phyloP scores from a whole-genome alignment of 2,329 filamentous ascomycete genomes.

The Claviceps africana region DNA sequence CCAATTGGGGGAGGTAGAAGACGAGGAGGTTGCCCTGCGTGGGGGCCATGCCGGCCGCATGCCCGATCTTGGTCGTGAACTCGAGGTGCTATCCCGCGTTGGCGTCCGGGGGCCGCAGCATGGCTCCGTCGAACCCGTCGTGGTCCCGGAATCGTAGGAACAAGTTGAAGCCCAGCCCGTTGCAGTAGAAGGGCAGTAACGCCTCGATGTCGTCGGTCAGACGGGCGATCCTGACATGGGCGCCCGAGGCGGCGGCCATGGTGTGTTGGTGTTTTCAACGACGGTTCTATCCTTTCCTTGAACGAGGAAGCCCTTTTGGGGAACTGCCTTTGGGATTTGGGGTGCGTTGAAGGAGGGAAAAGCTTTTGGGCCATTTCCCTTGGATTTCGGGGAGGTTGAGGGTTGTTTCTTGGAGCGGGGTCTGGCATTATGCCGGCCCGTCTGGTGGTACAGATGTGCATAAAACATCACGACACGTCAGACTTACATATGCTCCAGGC shows the following conservation, averaged over 20 bases:
- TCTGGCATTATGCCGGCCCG: too few relatives aligned
- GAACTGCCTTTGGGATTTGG: too few relatives aligned
- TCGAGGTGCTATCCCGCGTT: conserved; percentile 28
- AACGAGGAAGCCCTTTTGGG: too few relatives aligned
- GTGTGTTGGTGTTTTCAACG: background rate
- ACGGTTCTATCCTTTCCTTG: background rate
- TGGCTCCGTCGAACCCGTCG: conserved; percentile 26
- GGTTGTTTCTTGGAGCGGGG: too few relatives aligned
- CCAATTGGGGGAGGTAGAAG: conserved; percentile 25
- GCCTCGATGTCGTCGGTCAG: conserved; percentile 24
- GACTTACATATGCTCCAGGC: too few relatives aligned
- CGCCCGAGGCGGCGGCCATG: conserved; percentile 9
- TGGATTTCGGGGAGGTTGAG: too few relatives aligned
- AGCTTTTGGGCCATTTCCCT: too few relatives aligned
- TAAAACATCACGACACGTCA: too few relatives aligned
- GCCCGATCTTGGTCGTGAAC: conserved; percentile 22
- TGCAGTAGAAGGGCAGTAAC: conserved; percentile 27
- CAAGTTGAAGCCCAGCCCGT: conserved; percentile 25
- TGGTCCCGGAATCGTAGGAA: conserved; percentile 22
- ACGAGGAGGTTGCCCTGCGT: conserved; percentile 30
- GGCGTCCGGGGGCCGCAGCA: conserved; percentile 22
- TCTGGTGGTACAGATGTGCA: too few relatives aligned
- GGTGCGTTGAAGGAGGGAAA: too few relatives aligned
- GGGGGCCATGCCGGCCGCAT: conserved; percentile 22
- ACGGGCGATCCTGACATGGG: conserved; percentile 26